These are phyloP conservation scores for Thielaviopsis ethacetica DNA, from an alignment of 2,329 filamentous ascomycete genomes.

Conservation along the genomic window DNA sequence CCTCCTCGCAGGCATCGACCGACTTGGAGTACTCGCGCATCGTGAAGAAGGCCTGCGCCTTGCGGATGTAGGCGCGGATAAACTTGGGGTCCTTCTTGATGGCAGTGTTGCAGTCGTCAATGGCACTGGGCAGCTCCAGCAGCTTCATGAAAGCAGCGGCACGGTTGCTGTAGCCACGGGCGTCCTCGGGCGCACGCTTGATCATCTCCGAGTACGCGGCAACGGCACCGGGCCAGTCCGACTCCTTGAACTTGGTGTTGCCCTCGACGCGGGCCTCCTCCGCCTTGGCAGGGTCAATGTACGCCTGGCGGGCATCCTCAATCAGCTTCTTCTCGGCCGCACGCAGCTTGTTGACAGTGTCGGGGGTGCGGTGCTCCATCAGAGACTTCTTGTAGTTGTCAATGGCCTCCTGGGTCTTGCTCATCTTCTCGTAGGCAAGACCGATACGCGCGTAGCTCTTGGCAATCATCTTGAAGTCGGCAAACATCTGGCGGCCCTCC, in stretches of 20 bases:
- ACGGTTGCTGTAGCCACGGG: slow-evolving; percentile 91
- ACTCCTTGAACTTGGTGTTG: slow-evolving; percentile 93
- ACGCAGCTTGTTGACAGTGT: slow-evolving; percentile 83
- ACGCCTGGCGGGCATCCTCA: slow-evolving; percentile 58
- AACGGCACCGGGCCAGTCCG: slow-evolving; percentile 87
- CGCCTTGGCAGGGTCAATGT: slow-evolving; percentile 79
- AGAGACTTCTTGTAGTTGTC: slow-evolving; percentile 86
- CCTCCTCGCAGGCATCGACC: slow-evolving; percentile 75
- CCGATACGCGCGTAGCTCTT: slow-evolving; percentile 97
- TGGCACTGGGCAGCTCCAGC: slow-evolving; percentile 82
- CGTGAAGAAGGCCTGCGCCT: slow-evolving; percentile 85
- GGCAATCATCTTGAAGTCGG: slow-evolving; percentile 96
- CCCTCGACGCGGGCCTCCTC: slow-evolving; percentile 91
- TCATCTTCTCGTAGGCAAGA: slow-evolving; percentile 79
- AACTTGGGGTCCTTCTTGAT: slow-evolving; percentile 86
- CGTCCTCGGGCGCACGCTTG: slow-evolving; percentile 84
- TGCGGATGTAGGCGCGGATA: slow-evolving; percentile 89
- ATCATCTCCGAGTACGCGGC: slow-evolving; percentile 93
- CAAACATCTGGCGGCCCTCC: slow-evolving; percentile 74
- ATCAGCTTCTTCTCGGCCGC: slow-evolving; percentile 75
- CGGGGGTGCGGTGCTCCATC: slow-evolving; percentile 90
- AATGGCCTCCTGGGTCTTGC: slow-evolving; percentile 63
- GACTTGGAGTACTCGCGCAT: slow-evolving; percentile 98
- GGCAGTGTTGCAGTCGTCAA: slow-evolving; percentile 81
- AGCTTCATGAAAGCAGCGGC: slow-evolving; percentile 95